Evolutionary conservation across 306 rosid genomes (phyloP).

Genomic region (Chamaecrista fasciculata): DNA sequence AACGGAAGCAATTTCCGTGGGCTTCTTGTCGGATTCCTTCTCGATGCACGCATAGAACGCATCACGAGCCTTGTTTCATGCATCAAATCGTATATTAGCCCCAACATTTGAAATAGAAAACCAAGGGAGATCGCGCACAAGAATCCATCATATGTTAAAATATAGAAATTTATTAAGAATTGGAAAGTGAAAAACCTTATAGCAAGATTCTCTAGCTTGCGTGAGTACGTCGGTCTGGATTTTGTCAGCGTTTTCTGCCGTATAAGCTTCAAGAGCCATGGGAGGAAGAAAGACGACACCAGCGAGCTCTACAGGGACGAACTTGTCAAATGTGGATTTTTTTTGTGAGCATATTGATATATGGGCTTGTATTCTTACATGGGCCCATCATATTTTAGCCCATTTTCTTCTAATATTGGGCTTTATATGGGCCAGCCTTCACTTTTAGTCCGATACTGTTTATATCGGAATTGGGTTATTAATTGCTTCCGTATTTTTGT

Average conservation of each 20-base stretch:
- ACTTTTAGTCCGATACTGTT: not conserved
- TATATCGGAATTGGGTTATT: no score
- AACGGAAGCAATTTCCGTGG: conserved; percentile 85
- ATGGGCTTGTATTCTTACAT: not conserved
- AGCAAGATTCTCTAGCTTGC: conserved; percentile 72
- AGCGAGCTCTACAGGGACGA: not conserved
- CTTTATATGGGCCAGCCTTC: not conserved
- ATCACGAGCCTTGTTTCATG: conserved; percentile 71
- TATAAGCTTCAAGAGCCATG: conserved; percentile 67
- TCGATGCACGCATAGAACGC: conserved; percentile 79
- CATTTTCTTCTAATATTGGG: not conserved
- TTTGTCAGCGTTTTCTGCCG: conserved; percentile 45
- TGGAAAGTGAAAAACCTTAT: conserved; percentile 52
- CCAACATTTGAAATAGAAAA: not conserved
- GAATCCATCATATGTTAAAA: not conserved
- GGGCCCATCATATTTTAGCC: not conserved
- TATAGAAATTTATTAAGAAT: not conserved
- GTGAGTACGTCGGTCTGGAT: conserved; percentile 67
- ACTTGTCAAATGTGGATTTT: no score
- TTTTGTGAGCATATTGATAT: not conserved
- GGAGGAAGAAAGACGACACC: not conserved
- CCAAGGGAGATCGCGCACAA: not conserved
- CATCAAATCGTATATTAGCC: conserved; percentile 16
- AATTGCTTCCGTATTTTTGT: no score
- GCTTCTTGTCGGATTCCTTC: conserved; percentile 66